A percentile compares a stretch with the other conserved stretches of the same genome.
Conservation (phyloP, 306 rosid species). For the Cucurbita argyrosperma region DNA sequence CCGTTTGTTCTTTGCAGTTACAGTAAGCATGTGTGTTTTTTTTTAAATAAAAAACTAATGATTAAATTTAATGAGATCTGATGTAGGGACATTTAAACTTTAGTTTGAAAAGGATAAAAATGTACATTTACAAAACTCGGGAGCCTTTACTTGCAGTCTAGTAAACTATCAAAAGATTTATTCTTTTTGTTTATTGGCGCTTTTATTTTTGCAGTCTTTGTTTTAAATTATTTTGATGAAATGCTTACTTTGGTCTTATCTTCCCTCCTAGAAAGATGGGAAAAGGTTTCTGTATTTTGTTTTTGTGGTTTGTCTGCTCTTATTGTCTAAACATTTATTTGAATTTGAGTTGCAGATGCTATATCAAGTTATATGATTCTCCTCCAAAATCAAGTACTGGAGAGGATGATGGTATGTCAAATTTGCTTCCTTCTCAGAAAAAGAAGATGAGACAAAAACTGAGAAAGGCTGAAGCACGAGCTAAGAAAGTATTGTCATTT, state of each 20-base stretch:
- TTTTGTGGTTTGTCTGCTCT: no score
- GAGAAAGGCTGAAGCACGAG: slow-evolving; percentile 92
- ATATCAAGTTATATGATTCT: slow-evolving; percentile 71
- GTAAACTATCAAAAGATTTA: background rate
- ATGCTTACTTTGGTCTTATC: background rate
- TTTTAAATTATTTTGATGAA: background rate
- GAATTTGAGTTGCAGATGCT: slow-evolving; percentile 63
- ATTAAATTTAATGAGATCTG: background rate
- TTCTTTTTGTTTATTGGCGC: background rate
- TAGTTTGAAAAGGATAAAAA: background rate
- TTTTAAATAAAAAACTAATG: background rate
- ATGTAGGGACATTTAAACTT: background rate
- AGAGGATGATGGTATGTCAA: slow-evolving; percentile 72
- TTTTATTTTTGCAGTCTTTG: background rate
- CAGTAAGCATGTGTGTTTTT: no score
- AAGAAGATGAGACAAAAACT: slow-evolving; percentile 93
- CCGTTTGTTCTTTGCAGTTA: no score
- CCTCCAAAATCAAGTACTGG: slow-evolving; percentile 65
- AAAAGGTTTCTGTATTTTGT: no score
- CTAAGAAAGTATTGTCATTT: slow-evolving; percentile 58
- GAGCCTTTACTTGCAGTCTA: background rate
- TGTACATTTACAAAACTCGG: background rate
- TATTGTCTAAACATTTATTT: no score
- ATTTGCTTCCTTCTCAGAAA: slow-evolving; percentile 84
- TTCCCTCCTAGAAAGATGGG: no score